A percentile compares a stretch with the other conserved stretches of the same genome.
Evolutionary conservation across 2,329 filamentous ascomycete species (phyloP).

Genomic region (Claviceps fusiformis): DNA sequence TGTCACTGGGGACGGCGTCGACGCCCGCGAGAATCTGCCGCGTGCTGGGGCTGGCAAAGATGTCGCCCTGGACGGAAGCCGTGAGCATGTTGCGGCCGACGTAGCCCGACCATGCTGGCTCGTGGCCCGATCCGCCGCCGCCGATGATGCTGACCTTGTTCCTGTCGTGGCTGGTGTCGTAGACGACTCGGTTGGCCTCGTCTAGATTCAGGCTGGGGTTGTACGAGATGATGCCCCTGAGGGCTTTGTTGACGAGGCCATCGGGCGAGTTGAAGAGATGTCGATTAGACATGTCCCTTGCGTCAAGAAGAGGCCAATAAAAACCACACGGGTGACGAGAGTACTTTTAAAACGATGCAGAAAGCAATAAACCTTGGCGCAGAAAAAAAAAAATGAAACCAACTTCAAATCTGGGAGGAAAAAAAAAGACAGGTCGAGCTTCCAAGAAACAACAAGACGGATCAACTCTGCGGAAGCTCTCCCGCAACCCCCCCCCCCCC

Average conservation of each 20-base stretch:
- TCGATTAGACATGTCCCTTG: constrained; percentile 29
- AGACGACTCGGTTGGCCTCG: constrained; percentile 37
- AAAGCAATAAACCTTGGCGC: too few relatives aligned
- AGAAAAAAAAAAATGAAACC: too few relatives aligned
- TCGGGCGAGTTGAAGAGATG: constrained; percentile 40
- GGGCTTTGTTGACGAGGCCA: constrained; percentile 37
- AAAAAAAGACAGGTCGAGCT: too few relatives aligned
- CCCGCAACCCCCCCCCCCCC: too few relatives aligned
- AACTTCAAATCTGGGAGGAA: too few relatives aligned
- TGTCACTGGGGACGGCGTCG: constrained; percentile 37
- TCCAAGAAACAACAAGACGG: too few relatives aligned
- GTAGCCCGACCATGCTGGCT: constrained; percentile 51
- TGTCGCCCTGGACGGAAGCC: constrained; percentile 46
- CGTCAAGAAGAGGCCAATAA: neutral
- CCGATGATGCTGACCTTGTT: constrained; percentile 37
- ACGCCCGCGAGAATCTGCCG: constrained; percentile 49
- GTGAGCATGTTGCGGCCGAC: constrained; percentile 49
- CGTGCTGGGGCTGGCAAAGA: constrained; percentile 50
- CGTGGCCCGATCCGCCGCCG: constrained; percentile 44
- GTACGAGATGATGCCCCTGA: constrained; percentile 38
- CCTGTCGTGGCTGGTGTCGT: constrained; percentile 29
- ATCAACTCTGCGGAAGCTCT: too few relatives aligned
- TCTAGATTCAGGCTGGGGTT: constrained; percentile 37
- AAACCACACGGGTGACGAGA: too few relatives aligned
- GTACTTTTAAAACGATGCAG: too few relatives aligned